Percentiles rank a stretch among this genome's conserved stretches.
Conservation (phyloP, 306 rosid species). For the Mimosa bimucronata region DNA sequence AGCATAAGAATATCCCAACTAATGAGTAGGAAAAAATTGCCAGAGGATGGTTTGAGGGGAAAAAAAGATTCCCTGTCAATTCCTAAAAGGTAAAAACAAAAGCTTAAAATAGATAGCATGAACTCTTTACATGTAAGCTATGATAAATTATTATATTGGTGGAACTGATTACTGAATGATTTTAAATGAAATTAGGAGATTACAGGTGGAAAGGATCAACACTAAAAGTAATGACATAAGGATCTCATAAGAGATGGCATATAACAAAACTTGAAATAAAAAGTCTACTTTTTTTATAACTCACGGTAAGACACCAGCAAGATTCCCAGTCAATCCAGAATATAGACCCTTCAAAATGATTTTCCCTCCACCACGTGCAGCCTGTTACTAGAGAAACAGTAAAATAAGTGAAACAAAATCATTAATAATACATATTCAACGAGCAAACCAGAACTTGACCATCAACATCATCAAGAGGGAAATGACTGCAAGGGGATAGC, state of each 20-base stretch:
- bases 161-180: neutral
- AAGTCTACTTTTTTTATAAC: conserved; percentile 47
- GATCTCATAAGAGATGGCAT: neutral
- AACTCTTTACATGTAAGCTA: neutral
- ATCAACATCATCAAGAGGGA: neutral
- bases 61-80: conserved; percentile 10
- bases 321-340: conserved; percentile 90
- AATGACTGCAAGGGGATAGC: neutral
- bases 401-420: conserved; percentile 10
- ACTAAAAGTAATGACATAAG: neutral
- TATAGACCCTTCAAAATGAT: conserved; percentile 84
- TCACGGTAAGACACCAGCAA: conserved; percentile 96
- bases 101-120: neutral
- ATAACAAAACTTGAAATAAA: conserved; percentile 4
- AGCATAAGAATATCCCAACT: conserved; percentile 9
- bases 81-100: conserved; percentile 24
- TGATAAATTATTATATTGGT: conserved; percentile 1
- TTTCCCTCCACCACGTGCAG: conserved; percentile 80
- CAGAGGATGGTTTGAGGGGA: conserved; percentile 13
- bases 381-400: conserved; percentile 50
- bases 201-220: conserved; percentile 3
- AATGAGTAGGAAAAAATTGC: neutral
- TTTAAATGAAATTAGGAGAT: conserved; percentile 17
- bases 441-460: conserved; percentile 17
- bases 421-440: neutral